Evolutionary conservation across 495 filamentous ascomycete genomes (phyloP).

Genomic region (Penicillium robsamsonii): DNA sequence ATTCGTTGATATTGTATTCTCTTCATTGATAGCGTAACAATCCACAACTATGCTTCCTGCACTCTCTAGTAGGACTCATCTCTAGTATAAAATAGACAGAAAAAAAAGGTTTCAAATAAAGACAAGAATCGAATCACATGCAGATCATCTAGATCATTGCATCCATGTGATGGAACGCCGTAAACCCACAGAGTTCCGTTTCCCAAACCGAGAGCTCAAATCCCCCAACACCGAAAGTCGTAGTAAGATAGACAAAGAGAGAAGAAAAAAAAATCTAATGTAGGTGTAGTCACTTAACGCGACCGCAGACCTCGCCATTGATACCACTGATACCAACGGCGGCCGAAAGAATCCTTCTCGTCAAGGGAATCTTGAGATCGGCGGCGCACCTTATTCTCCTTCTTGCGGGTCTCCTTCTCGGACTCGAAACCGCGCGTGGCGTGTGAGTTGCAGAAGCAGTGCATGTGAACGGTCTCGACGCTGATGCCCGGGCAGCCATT

Average conservation of each 20-base stretch:
- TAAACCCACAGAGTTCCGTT: background rate
- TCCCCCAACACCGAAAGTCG: slow-evolving; percentile 24
- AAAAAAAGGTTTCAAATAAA: background rate
- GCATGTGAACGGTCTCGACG: slow-evolving; percentile 45
- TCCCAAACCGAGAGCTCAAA: background rate
- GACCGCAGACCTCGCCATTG: slow-evolving; percentile 30
- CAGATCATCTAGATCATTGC: slow-evolving; percentile 4
- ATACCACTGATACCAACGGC: slow-evolving; percentile 37
- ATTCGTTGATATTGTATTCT: background rate
- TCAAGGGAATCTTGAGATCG: slow-evolving; percentile 28
- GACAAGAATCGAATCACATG: background rate
- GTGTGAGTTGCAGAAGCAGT: slow-evolving; percentile 46
- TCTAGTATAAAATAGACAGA: background rate
- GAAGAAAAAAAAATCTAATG: slow-evolving; percentile 5
- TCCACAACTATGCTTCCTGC: background rate
- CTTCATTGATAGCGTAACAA: background rate
- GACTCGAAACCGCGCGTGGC: slow-evolving; percentile 40
- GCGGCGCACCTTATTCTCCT: slow-evolving; percentile 26
- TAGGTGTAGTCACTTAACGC: slow-evolving; percentile 18
- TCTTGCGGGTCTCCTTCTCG: slow-evolving; percentile 34
- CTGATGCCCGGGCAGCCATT: slow-evolving; percentile 36
- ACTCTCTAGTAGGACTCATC: background rate
- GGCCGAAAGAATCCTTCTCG: slow-evolving; percentile 32
- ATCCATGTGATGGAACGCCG: background rate
- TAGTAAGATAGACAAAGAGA: slow-evolving; percentile 10